Evolutionary conservation across 2,329 filamentous ascomycete genomes (phyloP).

Genomic region (Sporothrix luriei): DNA sequence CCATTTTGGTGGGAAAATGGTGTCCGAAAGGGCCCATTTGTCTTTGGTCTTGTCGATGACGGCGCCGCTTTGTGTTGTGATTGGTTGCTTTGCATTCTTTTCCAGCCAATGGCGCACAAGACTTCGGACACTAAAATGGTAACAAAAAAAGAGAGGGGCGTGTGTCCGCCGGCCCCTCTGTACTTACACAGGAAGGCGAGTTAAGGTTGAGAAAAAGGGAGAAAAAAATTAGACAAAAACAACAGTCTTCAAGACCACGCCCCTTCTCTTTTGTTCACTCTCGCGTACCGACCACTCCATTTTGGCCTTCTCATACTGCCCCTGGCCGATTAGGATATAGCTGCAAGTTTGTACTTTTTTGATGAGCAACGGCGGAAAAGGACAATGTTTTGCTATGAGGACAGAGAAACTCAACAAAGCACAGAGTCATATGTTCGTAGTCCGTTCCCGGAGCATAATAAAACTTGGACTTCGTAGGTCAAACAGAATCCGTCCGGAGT

Average conservation of each 20-base stretch:
- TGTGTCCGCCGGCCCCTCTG: not conserved
- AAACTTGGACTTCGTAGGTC: not conserved
- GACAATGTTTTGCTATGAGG: not conserved
- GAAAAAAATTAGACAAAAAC: no score
- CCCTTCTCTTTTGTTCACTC: not conserved
- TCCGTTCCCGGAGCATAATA: no score
- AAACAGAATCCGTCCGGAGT: no score
- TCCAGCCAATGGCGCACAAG: constrained; percentile 31
- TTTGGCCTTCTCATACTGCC: not conserved
- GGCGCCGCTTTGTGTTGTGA: constrained; percentile 3
- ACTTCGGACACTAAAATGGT: constrained; percentile 24
- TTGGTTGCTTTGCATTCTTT: constrained; percentile 28
- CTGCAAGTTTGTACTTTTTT: not conserved
- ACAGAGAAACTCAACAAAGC: not conserved
- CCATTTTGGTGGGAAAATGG: not conserved
- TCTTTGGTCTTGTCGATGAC: constrained; percentile 1
- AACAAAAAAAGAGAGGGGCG: constrained; percentile 23
- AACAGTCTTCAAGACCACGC: no score
- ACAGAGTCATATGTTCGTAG: not conserved
- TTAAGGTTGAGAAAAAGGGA: not conserved
- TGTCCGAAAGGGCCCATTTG: not conserved
- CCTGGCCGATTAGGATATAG: not conserved
- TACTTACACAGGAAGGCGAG: not conserved
- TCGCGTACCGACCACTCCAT: not conserved
- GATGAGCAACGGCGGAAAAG: no score